phyloP scores from a whole-genome alignment of 352 stramenopile species.

The Globisporangium nagaii region DNA sequence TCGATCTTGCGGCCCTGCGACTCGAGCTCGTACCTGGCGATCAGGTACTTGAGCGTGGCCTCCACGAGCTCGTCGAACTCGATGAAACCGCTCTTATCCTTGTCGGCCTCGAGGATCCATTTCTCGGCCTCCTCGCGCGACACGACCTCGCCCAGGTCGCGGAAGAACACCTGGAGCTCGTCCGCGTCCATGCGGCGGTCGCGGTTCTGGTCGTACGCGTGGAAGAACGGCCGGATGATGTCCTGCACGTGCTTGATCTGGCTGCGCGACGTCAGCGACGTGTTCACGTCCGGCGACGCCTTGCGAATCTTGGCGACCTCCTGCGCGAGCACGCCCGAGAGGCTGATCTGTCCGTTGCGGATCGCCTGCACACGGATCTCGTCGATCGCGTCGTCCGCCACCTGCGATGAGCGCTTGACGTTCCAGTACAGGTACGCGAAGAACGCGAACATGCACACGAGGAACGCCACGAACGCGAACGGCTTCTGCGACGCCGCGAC shows the following conservation, averaged over 20 bases:
- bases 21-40: slow-evolving; percentile 74
- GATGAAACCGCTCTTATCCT: slow-evolving; percentile 88
- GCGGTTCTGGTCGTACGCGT: slow-evolving; percentile 90
- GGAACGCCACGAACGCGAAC: slow-evolving; percentile 86
- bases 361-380: slow-evolving; percentile 72
- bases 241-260: slow-evolving; percentile 82
- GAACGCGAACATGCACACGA: slow-evolving; percentile 89
- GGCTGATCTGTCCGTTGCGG: slow-evolving; percentile 62
- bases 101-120: slow-evolving; percentile 89
- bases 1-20: slow-evolving; percentile 40
- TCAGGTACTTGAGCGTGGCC: slow-evolving; percentile 81
- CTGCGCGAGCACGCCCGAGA: slow-evolving; percentile 73
- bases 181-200: slow-evolving; percentile 87
- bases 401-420: slow-evolving; percentile 68
- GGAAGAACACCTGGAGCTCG: slow-evolving; percentile 92
- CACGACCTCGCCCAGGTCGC: slow-evolving; percentile 92
- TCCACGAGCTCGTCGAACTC: slow-evolving; percentile 94
- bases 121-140: slow-evolving; percentile 64
- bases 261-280: slow-evolving; percentile 45
- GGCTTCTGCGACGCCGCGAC: slow-evolving; percentile 85
- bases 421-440: slow-evolving; percentile 91
- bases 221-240: slow-evolving; percentile 92
- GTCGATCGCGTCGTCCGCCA: slow-evolving; percentile 61
- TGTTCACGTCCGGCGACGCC: slow-evolving; percentile 25
- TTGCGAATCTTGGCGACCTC: slow-evolving; percentile 72